Conservation (phyloP, 2,329 filamentous ascomycete genomes). For the Colletotrichum musicola region DNA sequence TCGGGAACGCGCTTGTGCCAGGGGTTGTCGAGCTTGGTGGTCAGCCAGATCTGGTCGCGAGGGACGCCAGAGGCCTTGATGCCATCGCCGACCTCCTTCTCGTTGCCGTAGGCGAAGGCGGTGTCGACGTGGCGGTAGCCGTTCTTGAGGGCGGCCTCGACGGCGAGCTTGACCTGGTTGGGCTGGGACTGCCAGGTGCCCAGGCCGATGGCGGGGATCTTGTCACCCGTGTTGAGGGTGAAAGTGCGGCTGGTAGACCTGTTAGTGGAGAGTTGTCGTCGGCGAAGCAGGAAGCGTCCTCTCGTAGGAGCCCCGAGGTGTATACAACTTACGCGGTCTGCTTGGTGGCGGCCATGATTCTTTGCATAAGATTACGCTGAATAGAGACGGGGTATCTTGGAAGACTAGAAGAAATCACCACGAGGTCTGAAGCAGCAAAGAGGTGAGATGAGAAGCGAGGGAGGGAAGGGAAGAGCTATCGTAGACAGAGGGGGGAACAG, state of each 20-base stretch:
- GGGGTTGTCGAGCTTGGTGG: slow-evolving; percentile 86
- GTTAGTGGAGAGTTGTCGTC: slow-evolving; percentile 7
- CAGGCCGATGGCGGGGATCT: slow-evolving; percentile 82
- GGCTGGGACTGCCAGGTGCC: slow-evolving; percentile 84
- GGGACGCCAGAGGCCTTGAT: slow-evolving; percentile 74
- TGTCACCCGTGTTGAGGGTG: slow-evolving; percentile 80
- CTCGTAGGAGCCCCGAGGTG: background rate
- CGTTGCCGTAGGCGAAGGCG: slow-evolving; percentile 83
- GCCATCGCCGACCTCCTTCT: slow-evolving; percentile 74
- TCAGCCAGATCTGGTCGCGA: slow-evolving; percentile 77
- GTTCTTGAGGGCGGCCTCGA: slow-evolving; percentile 74
- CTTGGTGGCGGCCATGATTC: slow-evolving; percentile 33
- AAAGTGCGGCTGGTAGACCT: slow-evolving; percentile 63
- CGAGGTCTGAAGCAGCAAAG: background rate
- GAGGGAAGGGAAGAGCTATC: slow-evolving; percentile 5
- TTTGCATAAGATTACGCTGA: background rate
- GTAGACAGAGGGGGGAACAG: background rate
- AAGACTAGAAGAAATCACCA: slow-evolving; percentile 14
- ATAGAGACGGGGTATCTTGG: slow-evolving; percentile 16
- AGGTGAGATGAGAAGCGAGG: slow-evolving; percentile 3
- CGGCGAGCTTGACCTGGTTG: slow-evolving; percentile 76
- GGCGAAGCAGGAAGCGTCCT: background rate
- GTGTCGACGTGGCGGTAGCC: slow-evolving; percentile 85
- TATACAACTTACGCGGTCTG: slow-evolving; percentile 32
- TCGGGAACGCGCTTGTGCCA: slow-evolving; percentile 78